Base-by-base conservation (phyloP, 306 rosid species). In the Phaseolus lunatus region DNA sequence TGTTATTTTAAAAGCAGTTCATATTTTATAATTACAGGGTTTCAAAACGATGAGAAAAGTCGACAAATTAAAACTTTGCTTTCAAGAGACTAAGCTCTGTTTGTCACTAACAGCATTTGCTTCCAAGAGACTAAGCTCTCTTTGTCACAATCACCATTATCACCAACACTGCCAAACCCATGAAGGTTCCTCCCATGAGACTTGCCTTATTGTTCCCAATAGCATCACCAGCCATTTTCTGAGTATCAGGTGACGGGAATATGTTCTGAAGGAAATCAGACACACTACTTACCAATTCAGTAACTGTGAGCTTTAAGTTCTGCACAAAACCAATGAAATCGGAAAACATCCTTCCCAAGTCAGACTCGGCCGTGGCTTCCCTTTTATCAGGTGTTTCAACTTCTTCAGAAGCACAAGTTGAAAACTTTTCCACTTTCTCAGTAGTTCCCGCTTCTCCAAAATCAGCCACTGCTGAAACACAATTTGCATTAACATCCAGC, bases 81-180 rank as follows among this genome's bases (percentile, higher is more conserved):
- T 20, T 5, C 7, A 37, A 67, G 22, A 71, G 65, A 57, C 85
- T 86, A 94, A 37, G 0, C 78, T 77, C 98, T 95, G 83, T 87
- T 95, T 62, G 83, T 4, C 65, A 95, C 39, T 14, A 95, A 80
- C 54, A 89, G 89, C 89, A 91, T 87, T 14, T 19, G 16, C 20
- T 14, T 20, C 9, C 7, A 48, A 67, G 18, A 71, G 61, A 57
- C 84, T 88, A 94, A 43, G 0, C 78, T 77, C 98, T 95, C 84
- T 87, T 95, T 62, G 83, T 4, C 68, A 95, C 44, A 9, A 95
- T 82, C 54, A 90, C 91, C 89, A 91, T 87, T 14, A 78, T 73
- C 27, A 84, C 97, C 67, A 90, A 7, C 31, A 86, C 18, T n/a
- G 78, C 96, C 87, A 95, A 77, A 70, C 97, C 97, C 83, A 92